Evolutionary conservation across 768 basidiomycete species (phyloP).

Genomic region (Vararia minispora): DNA sequence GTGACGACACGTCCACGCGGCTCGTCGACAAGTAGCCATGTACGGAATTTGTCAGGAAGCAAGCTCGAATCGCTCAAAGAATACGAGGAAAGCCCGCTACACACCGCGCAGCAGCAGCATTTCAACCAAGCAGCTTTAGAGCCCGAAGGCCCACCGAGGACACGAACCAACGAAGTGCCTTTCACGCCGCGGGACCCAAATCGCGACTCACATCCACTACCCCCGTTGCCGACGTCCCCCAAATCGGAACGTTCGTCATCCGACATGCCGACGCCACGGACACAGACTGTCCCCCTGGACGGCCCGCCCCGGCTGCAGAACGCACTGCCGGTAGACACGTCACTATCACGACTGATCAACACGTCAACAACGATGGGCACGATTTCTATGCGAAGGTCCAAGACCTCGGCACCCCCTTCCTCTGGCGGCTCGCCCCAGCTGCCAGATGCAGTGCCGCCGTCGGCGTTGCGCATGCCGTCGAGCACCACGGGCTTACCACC

Average conservation of each 20-base stretch:
- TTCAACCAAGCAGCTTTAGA: too few species aligned
- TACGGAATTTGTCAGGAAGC: too few species aligned
- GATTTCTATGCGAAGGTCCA: slow-evolving; percentile 57
- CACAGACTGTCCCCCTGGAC: slow-evolving; percentile 20
- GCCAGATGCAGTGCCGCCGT: slow-evolving; percentile 11
- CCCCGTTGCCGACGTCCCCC: too few species aligned
- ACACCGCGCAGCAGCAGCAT: too few species aligned
- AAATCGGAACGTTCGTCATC: neutral
- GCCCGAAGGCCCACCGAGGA: too few species aligned
- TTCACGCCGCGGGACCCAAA: too few species aligned
- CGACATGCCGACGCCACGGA: slow-evolving; percentile 18
- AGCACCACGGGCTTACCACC: slow-evolving; percentile 20
- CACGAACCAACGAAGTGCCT: too few species aligned
- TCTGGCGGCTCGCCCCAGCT: slow-evolving; percentile 7
- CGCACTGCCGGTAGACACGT: too few species aligned
- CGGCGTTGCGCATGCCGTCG: slow-evolving; percentile 29
- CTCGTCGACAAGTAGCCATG: too few species aligned
- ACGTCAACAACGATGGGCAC: slow-evolving; percentile 49
- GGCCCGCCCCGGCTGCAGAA: too few species aligned
- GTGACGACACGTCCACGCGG: slow-evolving; percentile 44
- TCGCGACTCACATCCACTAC: too few species aligned
- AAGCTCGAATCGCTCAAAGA: slow-evolving; percentile 29
- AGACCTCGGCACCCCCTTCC: slow-evolving; percentile 50
- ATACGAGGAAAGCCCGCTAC: too few species aligned
- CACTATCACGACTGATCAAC: slow-evolving; percentile 41